Evolutionary conservation across 257 asterid genomes (phyloP).

Genomic region (Solanum okadae): DNA sequence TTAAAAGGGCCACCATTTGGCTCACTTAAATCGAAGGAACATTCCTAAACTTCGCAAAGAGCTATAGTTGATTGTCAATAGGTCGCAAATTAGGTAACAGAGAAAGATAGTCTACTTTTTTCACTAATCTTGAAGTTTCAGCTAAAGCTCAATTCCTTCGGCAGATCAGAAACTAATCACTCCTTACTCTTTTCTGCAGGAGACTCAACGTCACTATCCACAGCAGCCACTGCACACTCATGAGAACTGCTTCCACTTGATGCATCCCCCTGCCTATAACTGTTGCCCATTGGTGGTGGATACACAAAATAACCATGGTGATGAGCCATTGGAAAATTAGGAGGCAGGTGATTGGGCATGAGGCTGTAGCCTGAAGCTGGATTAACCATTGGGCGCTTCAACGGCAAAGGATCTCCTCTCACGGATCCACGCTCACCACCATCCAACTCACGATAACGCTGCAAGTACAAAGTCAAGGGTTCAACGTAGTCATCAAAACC

Average conservation of each 20-base stretch:
- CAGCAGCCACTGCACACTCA: conserved; percentile 16
- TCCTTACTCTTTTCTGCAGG: conserved; percentile 32
- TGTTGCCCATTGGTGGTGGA: conserved; percentile 30
- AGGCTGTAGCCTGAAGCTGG: conserved; percentile 23
- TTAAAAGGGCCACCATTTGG: neutral
- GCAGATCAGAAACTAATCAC: conserved; percentile 12
- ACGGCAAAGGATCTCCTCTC: conserved; percentile 35
- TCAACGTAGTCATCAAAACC: conserved; percentile 93
- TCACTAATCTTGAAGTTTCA: conserved; percentile 7
- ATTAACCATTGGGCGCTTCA: conserved; percentile 41
- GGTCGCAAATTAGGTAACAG: neutral
- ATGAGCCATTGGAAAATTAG: conserved; percentile 27
- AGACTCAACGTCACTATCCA: conserved; percentile 19
- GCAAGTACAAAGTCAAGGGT: conserved; percentile 75
- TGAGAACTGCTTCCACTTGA: conserved; percentile 39
- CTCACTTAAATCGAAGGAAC: neutral
- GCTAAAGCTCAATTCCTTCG: neutral
- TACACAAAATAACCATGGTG: conserved; percentile 44
- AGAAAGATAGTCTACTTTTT: neutral
- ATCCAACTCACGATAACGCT: conserved; percentile 75
- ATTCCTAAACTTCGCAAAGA: neutral
- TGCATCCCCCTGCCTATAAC: conserved; percentile 33
- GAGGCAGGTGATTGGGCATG: neutral
- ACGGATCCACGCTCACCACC: conserved; percentile 68
- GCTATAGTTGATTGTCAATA: neutral